Conservation (phyloP, 1,284 basidiomycete species). For the Singerocomus inundabilis region DNA sequence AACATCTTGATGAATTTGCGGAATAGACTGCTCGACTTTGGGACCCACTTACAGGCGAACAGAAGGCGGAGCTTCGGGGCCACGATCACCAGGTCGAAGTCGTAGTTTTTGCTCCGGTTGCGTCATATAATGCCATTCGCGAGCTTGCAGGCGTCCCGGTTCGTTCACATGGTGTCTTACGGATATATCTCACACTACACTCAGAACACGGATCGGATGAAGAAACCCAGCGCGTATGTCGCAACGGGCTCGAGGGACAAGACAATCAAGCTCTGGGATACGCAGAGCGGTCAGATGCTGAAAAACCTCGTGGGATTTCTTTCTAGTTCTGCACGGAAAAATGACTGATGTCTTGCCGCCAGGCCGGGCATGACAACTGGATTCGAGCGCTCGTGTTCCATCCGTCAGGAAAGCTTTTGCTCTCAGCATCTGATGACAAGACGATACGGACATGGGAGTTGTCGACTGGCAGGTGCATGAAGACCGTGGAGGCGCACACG, state of each 20-base stretch:
- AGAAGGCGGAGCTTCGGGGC: conserved; percentile 80
- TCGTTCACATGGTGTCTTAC: conserved; percentile 11
- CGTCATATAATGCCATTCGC: conserved; percentile 73
- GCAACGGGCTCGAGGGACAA: conserved; percentile 88
- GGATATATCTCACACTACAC: conserved; percentile 9
- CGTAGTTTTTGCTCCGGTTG: conserved; percentile 77
- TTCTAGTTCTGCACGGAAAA: not conserved
- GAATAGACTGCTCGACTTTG: conserved; percentile 78
- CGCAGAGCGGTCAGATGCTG: conserved; percentile 72
- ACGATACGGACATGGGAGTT: conserved; percentile 90
- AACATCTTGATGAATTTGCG: conserved; percentile 4
- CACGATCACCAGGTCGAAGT: conserved; percentile 89
- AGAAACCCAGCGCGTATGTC: conserved; percentile 56
- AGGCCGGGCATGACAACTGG: conserved; percentile 85
- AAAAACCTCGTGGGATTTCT: conserved; percentile 49
- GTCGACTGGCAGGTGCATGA: conserved; percentile 74
- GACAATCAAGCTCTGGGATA: conserved; percentile 86
- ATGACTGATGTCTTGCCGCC: conserved; percentile 12
- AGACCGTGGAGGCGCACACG: conserved; percentile 82
- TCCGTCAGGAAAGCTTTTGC: conserved; percentile 80
- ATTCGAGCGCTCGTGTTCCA: conserved; percentile 82
- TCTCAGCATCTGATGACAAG: conserved; percentile 90
- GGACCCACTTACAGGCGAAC: conserved; percentile 74
- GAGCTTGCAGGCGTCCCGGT: conserved; percentile 76
- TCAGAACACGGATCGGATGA: conserved; percentile 45